Evolutionary conservation across 306 rosid genomes (phyloP), one percentile per base, ranked within the genome.

Genomic region (Fragaria ananassa): DNA sequence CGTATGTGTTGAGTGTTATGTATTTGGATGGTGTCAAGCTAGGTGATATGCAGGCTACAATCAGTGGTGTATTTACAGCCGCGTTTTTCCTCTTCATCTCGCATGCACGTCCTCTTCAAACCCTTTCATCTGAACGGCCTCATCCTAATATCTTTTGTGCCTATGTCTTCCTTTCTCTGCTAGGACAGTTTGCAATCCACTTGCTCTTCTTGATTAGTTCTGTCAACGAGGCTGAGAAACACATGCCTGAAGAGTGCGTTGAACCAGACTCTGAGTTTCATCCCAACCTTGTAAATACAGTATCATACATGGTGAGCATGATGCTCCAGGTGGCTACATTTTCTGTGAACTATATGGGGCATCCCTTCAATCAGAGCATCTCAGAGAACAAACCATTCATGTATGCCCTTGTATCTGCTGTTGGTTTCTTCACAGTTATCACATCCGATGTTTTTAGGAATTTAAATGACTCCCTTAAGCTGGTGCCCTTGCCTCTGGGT

Each of bases 311-410:
- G 98, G 99, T 96, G 72, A 86, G 85, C 89, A 90, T 96, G 99
- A 96, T 96, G 99, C 87, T 96, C 71, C 99, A 96, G 89, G 99
- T 96, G 84, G 99, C 99, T n/a, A 96, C 99, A 45, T 96, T 96
- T 66, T 97, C 98, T 45, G 99, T 96, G 72, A 96, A 96, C 88
- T 96, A 96, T 77, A 96, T 92, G 99, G 98, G 99, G 15, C 99
- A 96, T 76, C 99, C 99, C 34, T 96, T 96, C 82, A 96, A 96
- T 88, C 99, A 96, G 85, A 96, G 99, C 80, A 86, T 96, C 68
- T 79, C 93, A 2, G 97, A 96, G 73, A 96, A 96, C 88, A 90
- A 83, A 72, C 99, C 98, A 0, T 96, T 96, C 84, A 74, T 78
- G 70, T 92, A 82, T 67, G 99, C 99, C 1, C 96, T 96, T 17